These are phyloP conservation scores for Suhomyces maxii DNA, from an alignment of 1,139 yeast species.

Conservation along the genomic window DNA sequence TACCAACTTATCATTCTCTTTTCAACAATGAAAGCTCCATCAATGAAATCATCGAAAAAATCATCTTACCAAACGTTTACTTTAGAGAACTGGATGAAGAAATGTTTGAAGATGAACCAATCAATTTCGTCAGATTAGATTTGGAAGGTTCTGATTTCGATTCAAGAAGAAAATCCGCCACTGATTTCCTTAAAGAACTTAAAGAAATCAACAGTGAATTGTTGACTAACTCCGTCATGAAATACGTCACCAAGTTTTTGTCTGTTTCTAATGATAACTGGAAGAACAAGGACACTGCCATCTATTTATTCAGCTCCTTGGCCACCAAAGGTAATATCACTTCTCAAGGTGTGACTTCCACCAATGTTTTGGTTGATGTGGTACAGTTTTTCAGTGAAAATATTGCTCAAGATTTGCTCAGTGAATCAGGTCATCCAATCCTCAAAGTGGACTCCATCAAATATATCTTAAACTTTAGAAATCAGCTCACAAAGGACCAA, in stretches of 20 bases:
- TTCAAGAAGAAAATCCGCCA: conserved; percentile 86
- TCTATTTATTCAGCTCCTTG: conserved; percentile 80
- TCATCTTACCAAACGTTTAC: conserved; percentile 84
- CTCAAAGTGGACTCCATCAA: conserved; percentile 90
- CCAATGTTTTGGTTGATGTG: conserved; percentile 82
- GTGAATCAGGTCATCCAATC: conserved; percentile 59
- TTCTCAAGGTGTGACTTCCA: conserved; percentile 82
- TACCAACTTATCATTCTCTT: conserved; percentile 59
- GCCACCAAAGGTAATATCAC: conserved; percentile 91
- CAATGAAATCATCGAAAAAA: conserved; percentile 75
- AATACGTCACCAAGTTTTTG: conserved; percentile 72
- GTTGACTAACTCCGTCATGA: conserved; percentile 74
- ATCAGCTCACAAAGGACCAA: conserved; percentile 87
- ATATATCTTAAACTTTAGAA: conserved; percentile 85
- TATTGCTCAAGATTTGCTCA: conserved; percentile 76
- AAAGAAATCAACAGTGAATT: conserved; percentile 75
- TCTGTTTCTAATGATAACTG: conserved; percentile 50
- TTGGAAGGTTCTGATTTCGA: conserved; percentile 94
- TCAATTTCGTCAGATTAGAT: conserved; percentile 87
- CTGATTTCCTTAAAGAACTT: conserved; percentile 85
- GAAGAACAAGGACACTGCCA: conserved; percentile 86
- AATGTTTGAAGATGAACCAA: conserved; percentile 94
- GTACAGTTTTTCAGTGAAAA: conserved; percentile 80
- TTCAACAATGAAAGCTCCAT: conserved; percentile 70
- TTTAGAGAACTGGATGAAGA: conserved; percentile 89